These are phyloP conservation scores for Lactifluus piperatus DNA, from an alignment of 768 basidiomycete species.

Conservation along the genomic window DNA sequence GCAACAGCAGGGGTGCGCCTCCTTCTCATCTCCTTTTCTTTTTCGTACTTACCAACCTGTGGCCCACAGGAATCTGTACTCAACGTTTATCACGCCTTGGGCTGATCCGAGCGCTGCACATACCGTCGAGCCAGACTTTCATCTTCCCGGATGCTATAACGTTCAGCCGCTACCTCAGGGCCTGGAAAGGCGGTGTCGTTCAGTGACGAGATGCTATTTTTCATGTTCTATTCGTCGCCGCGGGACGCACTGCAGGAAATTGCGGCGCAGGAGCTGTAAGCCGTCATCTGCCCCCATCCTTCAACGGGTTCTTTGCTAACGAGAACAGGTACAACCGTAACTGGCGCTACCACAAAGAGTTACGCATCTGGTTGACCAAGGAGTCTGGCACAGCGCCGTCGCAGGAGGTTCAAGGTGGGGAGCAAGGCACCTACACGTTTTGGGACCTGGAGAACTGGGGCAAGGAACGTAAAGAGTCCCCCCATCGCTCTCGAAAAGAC, in stretches of 20 bases:
- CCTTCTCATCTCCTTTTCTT: too few relatives aligned
- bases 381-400: slow-evolving; percentile 69
- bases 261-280: slow-evolving; percentile 83
- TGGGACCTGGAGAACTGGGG: slow-evolving; percentile 30
- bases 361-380: slow-evolving; percentile 76
- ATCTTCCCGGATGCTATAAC: slow-evolving; percentile 82
- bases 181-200: slow-evolving; percentile 72
- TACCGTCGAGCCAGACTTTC: slow-evolving; percentile 82
- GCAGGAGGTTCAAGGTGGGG: slow-evolving; percentile 66
- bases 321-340: slow-evolving; percentile 72
- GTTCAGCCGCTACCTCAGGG: slow-evolving; percentile 80
- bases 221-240: slow-evolving; percentile 92
- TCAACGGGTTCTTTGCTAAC: neutral
- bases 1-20: slow-evolving; percentile 62
- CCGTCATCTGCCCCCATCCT: slow-evolving; percentile 28
- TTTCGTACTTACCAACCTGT: neutral
- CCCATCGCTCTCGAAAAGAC: too few relatives aligned
- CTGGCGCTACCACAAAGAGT: slow-evolving; percentile 92
- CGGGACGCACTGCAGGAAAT: slow-evolving; percentile 86
- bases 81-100: slow-evolving; percentile 93
- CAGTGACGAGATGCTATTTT: slow-evolving; percentile 90
- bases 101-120: slow-evolving; percentile 76
- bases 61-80: slow-evolving; percentile 58
- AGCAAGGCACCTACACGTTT: slow-evolving; percentile 57
- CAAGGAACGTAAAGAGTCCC: slow-evolving; percentile 26